Percentiles rank a stretch among this genome's conserved stretches.
phyloP scores from a whole-genome alignment of 495 filamentous ascomycete genomes.

The Corynascus novoguineensis region DNA sequence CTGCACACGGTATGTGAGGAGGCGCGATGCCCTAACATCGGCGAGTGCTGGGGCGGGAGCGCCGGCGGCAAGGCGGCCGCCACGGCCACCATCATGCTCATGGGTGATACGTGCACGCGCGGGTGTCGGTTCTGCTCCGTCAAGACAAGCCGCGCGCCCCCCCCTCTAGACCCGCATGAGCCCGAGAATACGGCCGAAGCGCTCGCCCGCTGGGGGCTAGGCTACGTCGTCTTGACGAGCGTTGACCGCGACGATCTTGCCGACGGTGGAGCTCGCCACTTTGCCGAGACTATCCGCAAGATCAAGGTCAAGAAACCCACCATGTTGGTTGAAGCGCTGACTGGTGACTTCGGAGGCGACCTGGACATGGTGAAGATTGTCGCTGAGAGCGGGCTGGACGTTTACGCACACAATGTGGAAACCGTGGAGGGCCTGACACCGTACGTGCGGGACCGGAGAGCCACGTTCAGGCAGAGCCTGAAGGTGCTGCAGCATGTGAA shows the following conservation, averaged over 20 bases:
- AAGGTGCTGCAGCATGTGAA: constrained; percentile 79
- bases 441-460: constrained; percentile 80
- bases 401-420: constrained; percentile 96
- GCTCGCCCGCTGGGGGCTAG: constrained; percentile 83
- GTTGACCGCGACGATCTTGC: constrained; percentile 90
- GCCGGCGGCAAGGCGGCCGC: constrained; percentile 80
- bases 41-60: constrained; percentile 98
- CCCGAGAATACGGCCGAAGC: constrained; percentile 96
- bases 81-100: constrained; percentile 98
- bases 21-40: constrained; percentile 94
- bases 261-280: constrained; percentile 85
- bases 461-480: constrained; percentile 81
- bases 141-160: constrained; percentile 73
- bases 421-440: constrained; percentile 89
- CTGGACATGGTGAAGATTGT: constrained; percentile 76
- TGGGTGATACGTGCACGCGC: constrained; percentile 97
- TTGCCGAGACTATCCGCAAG: constrained; percentile 87
- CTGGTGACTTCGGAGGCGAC: constrained; percentile 82
- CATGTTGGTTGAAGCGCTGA: constrained; percentile 92
- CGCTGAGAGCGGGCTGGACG: constrained; percentile 82
- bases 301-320: constrained; percentile 85
- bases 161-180: constrained; percentile 89
- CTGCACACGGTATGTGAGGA: constrained; percentile 98
- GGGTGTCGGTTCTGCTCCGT: constrained; percentile 97
- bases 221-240: constrained; percentile 89